These are phyloP conservation scores for Malus hybrid DNA, from an alignment of 331 rosid species.

Conservation along the genomic window DNA sequence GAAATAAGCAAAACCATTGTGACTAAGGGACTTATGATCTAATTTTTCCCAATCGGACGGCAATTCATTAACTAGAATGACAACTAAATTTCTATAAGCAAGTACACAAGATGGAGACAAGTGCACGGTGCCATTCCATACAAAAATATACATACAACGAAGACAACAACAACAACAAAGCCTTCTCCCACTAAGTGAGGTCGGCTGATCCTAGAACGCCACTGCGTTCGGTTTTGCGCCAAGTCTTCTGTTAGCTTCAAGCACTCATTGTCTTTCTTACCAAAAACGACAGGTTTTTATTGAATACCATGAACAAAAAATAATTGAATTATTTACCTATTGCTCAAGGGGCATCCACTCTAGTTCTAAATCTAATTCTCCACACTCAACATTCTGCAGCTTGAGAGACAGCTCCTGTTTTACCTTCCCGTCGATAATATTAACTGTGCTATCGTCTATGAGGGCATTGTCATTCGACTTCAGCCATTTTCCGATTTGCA, in stretches of 20 bases:
- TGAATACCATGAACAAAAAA: conserved; percentile 12
- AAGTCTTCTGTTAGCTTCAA: too few relatives aligned
- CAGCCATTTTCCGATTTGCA: conserved; percentile 99
- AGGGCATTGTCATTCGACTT: conserved; percentile 84
- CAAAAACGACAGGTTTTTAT: conserved; percentile 19
- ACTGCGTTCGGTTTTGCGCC: too few relatives aligned
- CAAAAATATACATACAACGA: background rate
- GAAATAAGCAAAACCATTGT: background rate
- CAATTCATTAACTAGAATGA: background rate
- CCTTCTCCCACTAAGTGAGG: too few relatives aligned
- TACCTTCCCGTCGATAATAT: conserved; percentile 59
- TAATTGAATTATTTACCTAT: conserved; percentile 30
- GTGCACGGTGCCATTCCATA: background rate
- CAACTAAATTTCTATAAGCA: background rate
- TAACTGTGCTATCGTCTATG: conserved; percentile 61
- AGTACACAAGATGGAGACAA: conserved; percentile 7
- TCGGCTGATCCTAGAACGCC: too few relatives aligned
- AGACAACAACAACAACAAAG: too few relatives aligned
- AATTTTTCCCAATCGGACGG: background rate
- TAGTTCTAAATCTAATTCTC: conserved; percentile 68
- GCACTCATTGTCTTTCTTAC: background rate
- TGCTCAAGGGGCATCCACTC: conserved; percentile 93
- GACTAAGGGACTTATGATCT: background rate
- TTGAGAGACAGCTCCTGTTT: conserved; percentile 62
- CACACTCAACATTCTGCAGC: conserved; percentile 89